Percentiles rank a stretch among this genome's conserved stretches.
phyloP scores from a whole-genome alignment of 2,329 filamentous ascomycete species.

The Akanthomyces dipterigenus region DNA sequence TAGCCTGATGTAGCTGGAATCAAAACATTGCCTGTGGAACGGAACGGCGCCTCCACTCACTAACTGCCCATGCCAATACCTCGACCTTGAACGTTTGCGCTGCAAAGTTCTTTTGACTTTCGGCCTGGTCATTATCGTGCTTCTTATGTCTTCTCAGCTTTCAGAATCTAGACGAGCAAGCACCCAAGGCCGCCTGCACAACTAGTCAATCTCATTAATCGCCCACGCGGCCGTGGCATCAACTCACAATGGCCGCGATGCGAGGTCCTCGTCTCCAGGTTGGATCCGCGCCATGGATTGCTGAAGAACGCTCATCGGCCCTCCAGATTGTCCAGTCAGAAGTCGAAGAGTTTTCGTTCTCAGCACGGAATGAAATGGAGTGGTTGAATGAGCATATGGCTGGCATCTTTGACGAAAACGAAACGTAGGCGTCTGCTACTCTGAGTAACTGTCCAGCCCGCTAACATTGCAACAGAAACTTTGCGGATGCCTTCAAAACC shows the following conservation, averaged over 20 bases:
- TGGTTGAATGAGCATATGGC: constrained; percentile 99
- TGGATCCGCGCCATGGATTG: constrained; percentile 79
- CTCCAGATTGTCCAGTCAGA: constrained; percentile 71
- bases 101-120: neutral
- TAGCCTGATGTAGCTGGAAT: constrained; percentile 29
- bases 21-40: constrained; percentile 33
- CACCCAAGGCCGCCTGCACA: neutral
- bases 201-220: neutral
- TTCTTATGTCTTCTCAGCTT: neutral
- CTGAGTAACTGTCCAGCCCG: constrained; percentile 8
- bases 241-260: constrained; percentile 35
- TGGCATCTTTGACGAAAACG: constrained; percentile 80
- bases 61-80: neutral
- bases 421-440: constrained; percentile 54
- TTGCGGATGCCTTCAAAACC: constrained; percentile 94
- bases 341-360: constrained; percentile 87
- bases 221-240: constrained; percentile 11
- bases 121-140: neutral
- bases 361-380: constrained; percentile 87
- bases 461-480: constrained; percentile 55
- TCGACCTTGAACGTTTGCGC: neutral
- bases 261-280: constrained; percentile 59
- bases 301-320: constrained; percentile 74
- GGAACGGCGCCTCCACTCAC: constrained; percentile 12
- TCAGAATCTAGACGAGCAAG: neutral